phyloP scores from a whole-genome alignment of 192 early-diverging fungal genomes.

The Podila clonocystis region DNA sequence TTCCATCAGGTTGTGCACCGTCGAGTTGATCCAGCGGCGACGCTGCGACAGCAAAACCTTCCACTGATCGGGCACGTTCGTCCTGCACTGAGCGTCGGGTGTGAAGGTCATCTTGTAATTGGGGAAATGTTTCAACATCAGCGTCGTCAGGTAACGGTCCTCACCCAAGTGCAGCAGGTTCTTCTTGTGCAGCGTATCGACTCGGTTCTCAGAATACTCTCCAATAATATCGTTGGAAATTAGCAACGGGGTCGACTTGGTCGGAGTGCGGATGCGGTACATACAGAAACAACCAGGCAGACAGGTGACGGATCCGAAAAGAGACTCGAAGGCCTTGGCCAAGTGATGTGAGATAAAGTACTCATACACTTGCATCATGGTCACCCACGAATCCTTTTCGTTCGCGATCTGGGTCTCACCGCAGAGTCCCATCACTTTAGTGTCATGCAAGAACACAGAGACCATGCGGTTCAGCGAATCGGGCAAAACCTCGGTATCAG shows the following conservation, averaged over 20 bases:
- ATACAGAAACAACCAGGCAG: conserved; percentile 99
- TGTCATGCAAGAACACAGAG: conserved; percentile 90
- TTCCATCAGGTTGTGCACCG: conserved; percentile 98
- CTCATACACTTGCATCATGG: conserved; percentile 99
- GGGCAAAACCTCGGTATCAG: conserved; percentile 92
- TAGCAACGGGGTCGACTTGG: conserved; percentile 90
- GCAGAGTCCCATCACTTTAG: conserved; percentile 92
- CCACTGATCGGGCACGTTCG: conserved; percentile 95
- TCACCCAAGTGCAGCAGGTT: conserved; percentile 98
- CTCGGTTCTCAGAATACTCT: conserved; percentile 94
- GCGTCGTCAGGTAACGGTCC: conserved; percentile 96
- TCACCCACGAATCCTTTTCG: conserved; percentile 92
- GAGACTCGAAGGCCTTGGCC: conserved; percentile 96
- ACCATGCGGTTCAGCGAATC: conserved; percentile 95
- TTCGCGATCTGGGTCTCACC: conserved; percentile 96
- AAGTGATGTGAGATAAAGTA: conserved; percentile 98
- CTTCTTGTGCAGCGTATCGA: conserved; percentile 98
- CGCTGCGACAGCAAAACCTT: conserved; percentile 95
- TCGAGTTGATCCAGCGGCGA: conserved; percentile 99
- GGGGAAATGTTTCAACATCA: conserved; percentile 98
- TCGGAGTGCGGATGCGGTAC: conserved; percentile 95
- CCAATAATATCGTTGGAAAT: conserved; percentile 89
- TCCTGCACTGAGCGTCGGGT: conserved; percentile 91
- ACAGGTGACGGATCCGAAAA: conserved; percentile 98
- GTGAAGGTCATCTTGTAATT: conserved; percentile 95